Evolutionary conservation across 1,284 basidiomycete species (phyloP).

Genomic region (Ceratobasidium sp.): DNA sequence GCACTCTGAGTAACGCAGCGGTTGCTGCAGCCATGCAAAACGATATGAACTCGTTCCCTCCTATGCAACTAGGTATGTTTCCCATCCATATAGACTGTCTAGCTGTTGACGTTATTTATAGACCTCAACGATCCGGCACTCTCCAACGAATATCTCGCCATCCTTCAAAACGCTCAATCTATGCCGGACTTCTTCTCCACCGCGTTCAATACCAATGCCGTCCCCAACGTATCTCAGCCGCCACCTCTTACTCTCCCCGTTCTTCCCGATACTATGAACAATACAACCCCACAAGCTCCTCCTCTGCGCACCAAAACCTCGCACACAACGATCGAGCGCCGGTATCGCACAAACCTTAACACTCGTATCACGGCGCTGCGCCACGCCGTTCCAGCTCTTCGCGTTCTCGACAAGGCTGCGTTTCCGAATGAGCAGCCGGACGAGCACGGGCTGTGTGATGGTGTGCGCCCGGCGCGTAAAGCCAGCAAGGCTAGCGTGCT

Average conservation of each 20-base stretch:
- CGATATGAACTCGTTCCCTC: constrained; percentile 27
- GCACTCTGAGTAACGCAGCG: neutral
- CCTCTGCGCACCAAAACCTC: constrained; percentile 73
- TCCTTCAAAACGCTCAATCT: constrained; percentile 43
- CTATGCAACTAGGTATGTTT: constrained; percentile 41
- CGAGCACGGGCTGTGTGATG: constrained; percentile 81
- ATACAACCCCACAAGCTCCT: neutral
- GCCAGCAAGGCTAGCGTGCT: constrained; percentile 87
- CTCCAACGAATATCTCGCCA: constrained; percentile 38
- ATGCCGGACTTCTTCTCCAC: constrained; percentile 43
- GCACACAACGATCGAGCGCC: constrained; percentile 91
- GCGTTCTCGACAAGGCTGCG: constrained; percentile 67
- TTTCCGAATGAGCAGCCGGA: constrained; percentile 70
- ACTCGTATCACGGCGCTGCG: constrained; percentile 87
- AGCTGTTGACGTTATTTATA: constrained; percentile 5
- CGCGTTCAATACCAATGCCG: constrained; percentile 17
- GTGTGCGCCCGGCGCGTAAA: constrained; percentile 85
- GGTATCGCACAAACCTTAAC: constrained; percentile 91
- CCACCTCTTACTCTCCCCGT: constrained; percentile 17
- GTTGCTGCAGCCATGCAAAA: neutral
- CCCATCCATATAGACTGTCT: neutral
- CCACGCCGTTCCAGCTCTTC: constrained; percentile 84
- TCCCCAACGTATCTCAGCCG: neutral
- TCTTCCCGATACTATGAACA: constrained; percentile 3
- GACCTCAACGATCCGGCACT: constrained; percentile 31